A percentile compares a stretch with the other conserved stretches of the same genome.
These are phyloP conservation scores for Crucihimalaya himalaica DNA, from an alignment of 345 rosid species.

Conservation along the genomic window DNA sequence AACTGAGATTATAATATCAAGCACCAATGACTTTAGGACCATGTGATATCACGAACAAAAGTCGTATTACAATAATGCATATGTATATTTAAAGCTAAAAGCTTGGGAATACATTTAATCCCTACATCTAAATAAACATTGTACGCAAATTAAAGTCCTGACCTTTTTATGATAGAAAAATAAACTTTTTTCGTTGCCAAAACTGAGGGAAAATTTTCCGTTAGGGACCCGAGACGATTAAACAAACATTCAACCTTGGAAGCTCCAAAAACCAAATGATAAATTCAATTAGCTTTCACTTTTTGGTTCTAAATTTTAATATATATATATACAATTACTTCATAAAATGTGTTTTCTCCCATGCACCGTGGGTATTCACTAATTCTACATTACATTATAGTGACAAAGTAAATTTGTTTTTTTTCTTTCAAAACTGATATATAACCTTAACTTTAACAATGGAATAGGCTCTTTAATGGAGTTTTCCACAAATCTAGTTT, in stretches of 20 bases:
- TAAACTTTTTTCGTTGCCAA: slow-evolving; percentile 1
- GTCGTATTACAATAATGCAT: slow-evolving; percentile 37
- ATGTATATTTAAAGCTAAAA: slow-evolving; percentile 24
- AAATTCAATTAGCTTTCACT: slow-evolving; percentile 13
- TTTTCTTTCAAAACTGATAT: not conserved
- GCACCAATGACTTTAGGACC: slow-evolving; percentile 51
- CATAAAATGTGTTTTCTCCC: slow-evolving; percentile 14
- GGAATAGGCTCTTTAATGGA: not conserved
- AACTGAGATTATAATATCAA: slow-evolving; percentile 23
- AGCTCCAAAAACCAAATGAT: slow-evolving; percentile 30
- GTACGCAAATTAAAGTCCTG: slow-evolving; percentile 26
- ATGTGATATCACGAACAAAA: slow-evolving; percentile 55
- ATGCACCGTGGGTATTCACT: slow-evolving; percentile 25
- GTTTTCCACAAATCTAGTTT: slow-evolving; percentile 3
- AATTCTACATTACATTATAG: not conserved
- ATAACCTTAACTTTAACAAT: not conserved
- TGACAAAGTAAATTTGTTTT: not conserved
- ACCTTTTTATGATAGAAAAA: slow-evolving; percentile 20
- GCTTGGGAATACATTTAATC: slow-evolving; percentile 10
- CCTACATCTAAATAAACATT: slow-evolving; percentile 4
- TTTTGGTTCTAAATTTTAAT: not conserved
- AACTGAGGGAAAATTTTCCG: not conserved
- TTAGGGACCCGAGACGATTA: slow-evolving; percentile 34
- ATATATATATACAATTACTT: not conserved
- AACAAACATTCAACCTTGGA: slow-evolving; percentile 45